A percentile compares a stretch with the other conserved stretches of the same genome.
Conservation (phyloP, 2,329 filamentous ascomycete genomes). For the Scedosporium dehoogii region DNA sequence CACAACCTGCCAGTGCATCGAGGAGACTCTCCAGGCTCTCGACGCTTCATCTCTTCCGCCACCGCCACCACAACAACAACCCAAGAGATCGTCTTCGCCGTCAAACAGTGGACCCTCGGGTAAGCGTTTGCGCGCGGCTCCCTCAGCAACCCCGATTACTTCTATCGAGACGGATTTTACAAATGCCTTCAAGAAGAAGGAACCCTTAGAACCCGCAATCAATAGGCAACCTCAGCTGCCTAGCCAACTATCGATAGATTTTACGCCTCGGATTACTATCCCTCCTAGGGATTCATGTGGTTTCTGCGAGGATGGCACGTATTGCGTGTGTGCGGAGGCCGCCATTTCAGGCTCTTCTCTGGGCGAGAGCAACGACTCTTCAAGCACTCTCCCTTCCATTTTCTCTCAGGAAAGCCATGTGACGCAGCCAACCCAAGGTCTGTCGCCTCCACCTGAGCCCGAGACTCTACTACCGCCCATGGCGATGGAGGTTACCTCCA, state of each 20-base stretch:
- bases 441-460: conserved; percentile 16
- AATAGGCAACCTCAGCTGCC: neutral
- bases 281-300: conserved; percentile 61
- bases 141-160: neutral
- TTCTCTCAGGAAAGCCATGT: conserved; percentile 9
- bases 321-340: conserved; percentile 69
- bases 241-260: conserved; percentile 10
- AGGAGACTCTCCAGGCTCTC: conserved; percentile 38
- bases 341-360: conserved; percentile 17
- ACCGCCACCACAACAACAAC: conserved; percentile 17
- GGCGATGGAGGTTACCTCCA: conserved; percentile 49
- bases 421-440: conserved; percentile 5
- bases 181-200: conserved; percentile 2
- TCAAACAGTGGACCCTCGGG: conserved; percentile 31
- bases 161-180: conserved; percentile 7
- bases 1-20: conserved; percentile 53
- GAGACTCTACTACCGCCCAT: conserved; percentile 35
- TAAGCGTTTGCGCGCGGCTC: conserved; percentile 43
- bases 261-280: conserved; percentile 16
- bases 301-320: conserved; percentile 74
- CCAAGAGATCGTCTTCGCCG: conserved; percentile 42
- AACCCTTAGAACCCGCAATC: neutral
- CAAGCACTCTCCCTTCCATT: conserved; percentile 15
- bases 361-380: conserved; percentile 6
- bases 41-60: conserved; percentile 32